Percentiles rank a stretch among this genome's conserved stretches.
These are phyloP conservation scores for Gossypium anomalum DNA, from an alignment of 345 rosid species.

Conservation along the genomic window DNA sequence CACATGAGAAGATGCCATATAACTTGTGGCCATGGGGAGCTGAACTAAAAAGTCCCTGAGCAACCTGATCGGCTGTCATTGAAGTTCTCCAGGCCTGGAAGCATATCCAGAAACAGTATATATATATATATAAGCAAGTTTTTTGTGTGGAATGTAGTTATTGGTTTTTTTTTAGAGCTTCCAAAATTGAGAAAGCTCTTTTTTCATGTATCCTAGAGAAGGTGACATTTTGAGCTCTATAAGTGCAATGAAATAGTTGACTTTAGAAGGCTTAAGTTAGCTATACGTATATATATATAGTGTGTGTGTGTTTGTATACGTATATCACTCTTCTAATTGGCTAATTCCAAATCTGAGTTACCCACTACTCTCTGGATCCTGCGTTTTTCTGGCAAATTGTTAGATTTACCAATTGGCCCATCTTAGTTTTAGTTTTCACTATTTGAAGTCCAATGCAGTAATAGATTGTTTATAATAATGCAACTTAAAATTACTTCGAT, in stretches of 20 bases:
- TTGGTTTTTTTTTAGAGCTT: constrained; percentile 24
- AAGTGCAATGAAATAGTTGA: constrained; percentile 11
- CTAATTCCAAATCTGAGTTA: no score
- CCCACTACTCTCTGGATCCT: no score
- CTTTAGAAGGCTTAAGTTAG: constrained; percentile 10
- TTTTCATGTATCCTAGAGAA: constrained; percentile 11
- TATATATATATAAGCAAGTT: constrained; percentile 20
- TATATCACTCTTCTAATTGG: no score
- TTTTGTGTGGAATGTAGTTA: constrained; percentile 19
- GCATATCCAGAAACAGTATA: background rate
- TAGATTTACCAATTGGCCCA: background rate
- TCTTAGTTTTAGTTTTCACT: background rate
- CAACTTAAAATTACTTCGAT: no score
- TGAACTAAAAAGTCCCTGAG: background rate
- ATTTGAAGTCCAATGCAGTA: background rate
- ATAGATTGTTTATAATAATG: background rate
- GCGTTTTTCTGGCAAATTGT: no score
- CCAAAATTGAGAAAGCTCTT: constrained; percentile 21
- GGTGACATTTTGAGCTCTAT: background rate
- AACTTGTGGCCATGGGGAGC: constrained; percentile 4
- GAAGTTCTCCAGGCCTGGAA: background rate
- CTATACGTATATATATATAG: background rate
- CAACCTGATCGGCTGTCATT: background rate
- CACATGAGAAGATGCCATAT: background rate
- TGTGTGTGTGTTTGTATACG: no score